These are phyloP conservation scores for Paecilomyces sp. DNA, from an alignment of 2,329 filamentous ascomycete genomes.

Conservation along the genomic window DNA sequence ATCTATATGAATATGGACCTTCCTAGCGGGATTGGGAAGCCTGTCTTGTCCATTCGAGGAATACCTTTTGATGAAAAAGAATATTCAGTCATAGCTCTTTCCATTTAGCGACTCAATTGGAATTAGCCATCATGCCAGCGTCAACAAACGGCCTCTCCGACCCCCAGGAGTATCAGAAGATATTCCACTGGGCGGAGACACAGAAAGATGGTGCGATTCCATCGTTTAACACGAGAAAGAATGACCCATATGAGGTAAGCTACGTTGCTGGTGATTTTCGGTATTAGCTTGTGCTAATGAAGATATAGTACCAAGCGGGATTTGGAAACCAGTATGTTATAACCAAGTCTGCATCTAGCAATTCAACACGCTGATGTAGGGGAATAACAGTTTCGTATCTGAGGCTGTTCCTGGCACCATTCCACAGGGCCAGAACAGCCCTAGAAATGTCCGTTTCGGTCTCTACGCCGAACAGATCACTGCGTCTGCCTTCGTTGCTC, in stretches of 20 bases:
- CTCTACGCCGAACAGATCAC: conserved; percentile 42
- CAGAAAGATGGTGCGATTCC: conserved; percentile 50
- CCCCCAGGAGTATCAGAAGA: conserved; percentile 41
- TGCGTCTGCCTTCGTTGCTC: conserved; percentile 54
- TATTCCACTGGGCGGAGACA: conserved; percentile 55
- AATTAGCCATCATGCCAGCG: conserved; percentile 13
- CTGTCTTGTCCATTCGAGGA: neutral
- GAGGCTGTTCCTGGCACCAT: conserved; percentile 33
- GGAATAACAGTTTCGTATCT: conserved; percentile 21
- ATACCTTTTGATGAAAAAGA: no score
- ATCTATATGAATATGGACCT: neutral
- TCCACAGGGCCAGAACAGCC: conserved; percentile 31
- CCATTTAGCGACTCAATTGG: neutral
- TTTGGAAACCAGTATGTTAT: conserved; percentile 44
- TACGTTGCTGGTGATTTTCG: no score
- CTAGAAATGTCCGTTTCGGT: conserved; percentile 29
- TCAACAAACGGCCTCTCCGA: conserved; percentile 17
- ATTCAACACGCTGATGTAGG: conserved; percentile 20
- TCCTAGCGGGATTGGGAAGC: neutral
- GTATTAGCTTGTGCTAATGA: conserved; percentile 6
- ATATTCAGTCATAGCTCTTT: neutral
- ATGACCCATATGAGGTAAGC: conserved; percentile 47
- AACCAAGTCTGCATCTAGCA: conserved; percentile 6
- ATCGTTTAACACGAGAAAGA: conserved; percentile 47
- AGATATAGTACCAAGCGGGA: conserved; percentile 46